phyloP scores from a whole-genome alignment of 2,329 filamentous ascomycete species.

The Aspergillus sp. region DNA sequence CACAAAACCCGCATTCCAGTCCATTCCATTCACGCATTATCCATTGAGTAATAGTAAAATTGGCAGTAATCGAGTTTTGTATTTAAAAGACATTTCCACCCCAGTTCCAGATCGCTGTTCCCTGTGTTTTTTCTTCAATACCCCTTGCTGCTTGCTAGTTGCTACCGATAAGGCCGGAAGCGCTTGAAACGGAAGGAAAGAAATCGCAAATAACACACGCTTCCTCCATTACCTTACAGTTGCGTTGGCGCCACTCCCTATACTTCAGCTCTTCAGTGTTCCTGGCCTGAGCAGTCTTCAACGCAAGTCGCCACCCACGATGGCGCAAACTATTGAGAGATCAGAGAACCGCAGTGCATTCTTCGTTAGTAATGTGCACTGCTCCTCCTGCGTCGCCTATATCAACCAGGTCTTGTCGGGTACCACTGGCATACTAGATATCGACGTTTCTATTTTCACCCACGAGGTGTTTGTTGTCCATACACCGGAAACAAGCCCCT shows the following conservation, averaged over 20 bases:
- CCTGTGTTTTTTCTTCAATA: not conserved
- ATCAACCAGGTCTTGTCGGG: constrained; percentile 45
- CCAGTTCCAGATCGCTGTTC: not conserved
- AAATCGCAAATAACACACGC: not conserved
- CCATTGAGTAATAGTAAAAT: constrained; percentile 6
- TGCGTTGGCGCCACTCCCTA: too few relatives aligned
- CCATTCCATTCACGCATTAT: constrained; percentile 8
- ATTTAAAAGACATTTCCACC: not conserved
- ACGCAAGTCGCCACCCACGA: constrained; percentile 11
- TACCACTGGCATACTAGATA: constrained; percentile 32
- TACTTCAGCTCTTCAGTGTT: not conserved
- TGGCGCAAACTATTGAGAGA: constrained; percentile 15
- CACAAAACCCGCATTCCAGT: constrained; percentile 34
- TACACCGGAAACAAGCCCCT: constrained; percentile 27
- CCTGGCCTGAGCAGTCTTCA: not conserved
- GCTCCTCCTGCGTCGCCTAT: constrained; percentile 49
- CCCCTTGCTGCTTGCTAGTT: not conserved
- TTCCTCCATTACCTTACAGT: not conserved
- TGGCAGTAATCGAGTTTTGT: not conserved
- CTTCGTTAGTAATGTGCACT: constrained; percentile 51
- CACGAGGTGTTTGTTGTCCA: constrained; percentile 47
- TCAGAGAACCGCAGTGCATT: constrained; percentile 30
- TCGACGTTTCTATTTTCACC: constrained; percentile 46
- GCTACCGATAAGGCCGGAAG: not conserved
- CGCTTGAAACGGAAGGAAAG: not conserved